Percentiles rank a stretch among this genome's conserved stretches.
Conservation (phyloP, 108 stramenopile species). For the Chaetoceros muelleri region DNA sequence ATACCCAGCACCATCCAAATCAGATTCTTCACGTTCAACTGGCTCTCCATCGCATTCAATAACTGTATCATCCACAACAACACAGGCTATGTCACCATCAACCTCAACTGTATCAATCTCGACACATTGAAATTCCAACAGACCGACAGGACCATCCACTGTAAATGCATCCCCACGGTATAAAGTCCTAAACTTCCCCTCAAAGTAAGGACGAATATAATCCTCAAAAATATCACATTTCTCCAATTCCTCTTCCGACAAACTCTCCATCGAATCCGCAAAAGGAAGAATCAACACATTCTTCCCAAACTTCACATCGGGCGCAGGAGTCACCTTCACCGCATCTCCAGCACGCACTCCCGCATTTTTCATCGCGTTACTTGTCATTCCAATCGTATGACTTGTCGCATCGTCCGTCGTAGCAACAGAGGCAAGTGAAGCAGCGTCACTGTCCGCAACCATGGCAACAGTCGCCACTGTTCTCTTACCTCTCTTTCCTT, state of each 20-base stretch:
- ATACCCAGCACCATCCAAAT: conserved; percentile 93
- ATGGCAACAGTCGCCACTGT: conserved; percentile 70
- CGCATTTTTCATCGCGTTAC: conserved; percentile 77
- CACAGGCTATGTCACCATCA: conserved; percentile 69
- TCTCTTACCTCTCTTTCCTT: conserved; percentile 74
- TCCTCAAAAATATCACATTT: conserved; percentile 53
- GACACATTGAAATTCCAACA: conserved; percentile 70
- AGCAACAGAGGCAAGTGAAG: conserved; percentile 24
- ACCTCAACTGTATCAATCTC: conserved; percentile 81
- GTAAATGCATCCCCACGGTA: conserved; percentile 64
- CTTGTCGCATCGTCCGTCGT: conserved; percentile 18
- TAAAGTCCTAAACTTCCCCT: conserved; percentile 69
- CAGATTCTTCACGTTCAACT: conserved; percentile 68
- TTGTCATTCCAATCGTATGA: conserved; percentile 54
- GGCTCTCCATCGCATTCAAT: conserved; percentile 80
- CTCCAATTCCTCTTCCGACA: conserved; percentile 22
- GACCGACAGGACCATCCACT: conserved; percentile 59
- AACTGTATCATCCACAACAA: conserved; percentile 79
- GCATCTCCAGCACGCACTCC: conserved; percentile 78
- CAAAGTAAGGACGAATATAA: conserved; percentile 84
- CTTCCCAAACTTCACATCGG: conserved; percentile 85
- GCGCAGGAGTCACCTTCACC: conserved; percentile 58
- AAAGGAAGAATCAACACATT: conserved; percentile 68
- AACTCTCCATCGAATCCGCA: conserved; percentile 40
- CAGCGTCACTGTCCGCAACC: conserved; percentile 46